Base-by-base conservation (phyloP, 1,139 yeast genomes). In the Hansenula sp. region DNA sequence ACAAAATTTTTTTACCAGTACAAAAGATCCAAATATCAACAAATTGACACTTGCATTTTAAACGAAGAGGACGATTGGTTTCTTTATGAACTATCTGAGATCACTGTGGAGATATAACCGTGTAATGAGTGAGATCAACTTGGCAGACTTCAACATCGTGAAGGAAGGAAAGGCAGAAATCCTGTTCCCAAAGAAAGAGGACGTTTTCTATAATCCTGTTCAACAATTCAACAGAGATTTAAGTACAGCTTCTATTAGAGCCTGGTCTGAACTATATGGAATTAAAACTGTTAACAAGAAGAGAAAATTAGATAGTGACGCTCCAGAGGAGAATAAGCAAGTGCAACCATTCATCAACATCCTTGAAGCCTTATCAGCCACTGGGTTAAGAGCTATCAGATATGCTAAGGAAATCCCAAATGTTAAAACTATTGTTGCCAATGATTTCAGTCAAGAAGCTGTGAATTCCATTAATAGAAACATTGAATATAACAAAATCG, bases 191-290 rank as follows among this genome's bases (percentile, higher is more conserved):
- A 77, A 83, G 58, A 84, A 84, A 48, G 73, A 70, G 43, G 84
- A 83, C 54, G 99, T 93, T 11, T 93, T 93, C 60, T 93, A 94
- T 68, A 93, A 93, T 61, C 98, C 96, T 6, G 87, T 93, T 48
- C 99, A 93, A 65, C 98, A 91, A 65, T 93, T 91, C 66, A 93
- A 93, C 62, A 76, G 99, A 56, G 99, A 93, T 62, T 68, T 93
- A 43, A 86, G 96, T 50, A 84, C 88, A 7, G 71, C 86, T 58
- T 91, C 89, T 10, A 91, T 93, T 51, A 77, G 82, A 47, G 95
- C 98, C 1, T 93, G 96, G 91, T 74, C 82, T 32, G 79, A 83
- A 48, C 56, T 84, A 40, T 78, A 77, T 48, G 65, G 62, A 43
- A 64, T 58, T 50, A 60, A 25, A 52, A 44, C 55, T 50, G 50